A percentile compares a stretch with the other conserved stretches of the same genome.
Evolutionary conservation across 2,329 filamentous ascomycete genomes (phyloP).

Genomic region (Davidsoniella neocaledoniae): DNA sequence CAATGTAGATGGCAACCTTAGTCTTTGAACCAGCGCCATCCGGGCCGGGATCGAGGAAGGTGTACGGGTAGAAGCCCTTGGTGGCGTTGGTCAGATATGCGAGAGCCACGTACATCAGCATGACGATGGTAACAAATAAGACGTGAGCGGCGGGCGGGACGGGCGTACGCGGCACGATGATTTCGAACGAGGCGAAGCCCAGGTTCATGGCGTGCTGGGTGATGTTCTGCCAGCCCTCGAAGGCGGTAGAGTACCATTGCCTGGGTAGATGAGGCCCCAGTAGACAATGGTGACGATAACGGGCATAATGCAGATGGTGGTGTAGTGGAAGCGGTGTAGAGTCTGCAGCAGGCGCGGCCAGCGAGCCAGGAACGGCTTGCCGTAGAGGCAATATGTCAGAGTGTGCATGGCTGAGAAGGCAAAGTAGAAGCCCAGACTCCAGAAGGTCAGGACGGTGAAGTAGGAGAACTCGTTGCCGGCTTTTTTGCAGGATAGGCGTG

Average conservation of each 20-base stretch:
- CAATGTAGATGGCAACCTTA: conserved; percentile 45
- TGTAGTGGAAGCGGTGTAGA: conserved; percentile 48
- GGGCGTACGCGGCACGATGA: conserved; percentile 48
- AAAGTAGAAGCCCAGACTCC: conserved; percentile 70
- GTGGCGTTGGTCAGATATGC: conserved; percentile 57
- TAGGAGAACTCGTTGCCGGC: conserved; percentile 52
- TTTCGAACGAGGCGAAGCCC: conserved; percentile 58
- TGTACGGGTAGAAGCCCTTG: conserved; percentile 60
- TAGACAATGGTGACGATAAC: conserved; percentile 56
- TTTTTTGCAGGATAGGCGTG: conserved; percentile 26
- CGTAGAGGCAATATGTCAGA: conserved; percentile 41
- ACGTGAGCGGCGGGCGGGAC: conserved; percentile 46
- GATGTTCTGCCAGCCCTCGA: conserved; percentile 46
- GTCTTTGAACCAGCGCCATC: conserved; percentile 28
- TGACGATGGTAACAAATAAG: conserved; percentile 49
- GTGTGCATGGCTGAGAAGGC: conserved; percentile 52
- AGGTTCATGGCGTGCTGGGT: conserved; percentile 63
- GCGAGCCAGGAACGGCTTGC: conserved; percentile 37
- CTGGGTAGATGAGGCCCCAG: conserved; percentile 44
- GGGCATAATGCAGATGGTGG: conserved; percentile 44
- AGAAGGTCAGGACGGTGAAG: conserved; percentile 71
- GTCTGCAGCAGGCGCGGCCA: conserved; percentile 46
- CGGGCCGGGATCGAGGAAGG: conserved; percentile 49
- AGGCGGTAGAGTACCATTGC: conserved; percentile 33
- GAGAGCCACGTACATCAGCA: conserved; percentile 54